Evolutionary conservation across 768 basidiomycete genomes (phyloP).

Genomic region (Crepidotus variabilis): DNA sequence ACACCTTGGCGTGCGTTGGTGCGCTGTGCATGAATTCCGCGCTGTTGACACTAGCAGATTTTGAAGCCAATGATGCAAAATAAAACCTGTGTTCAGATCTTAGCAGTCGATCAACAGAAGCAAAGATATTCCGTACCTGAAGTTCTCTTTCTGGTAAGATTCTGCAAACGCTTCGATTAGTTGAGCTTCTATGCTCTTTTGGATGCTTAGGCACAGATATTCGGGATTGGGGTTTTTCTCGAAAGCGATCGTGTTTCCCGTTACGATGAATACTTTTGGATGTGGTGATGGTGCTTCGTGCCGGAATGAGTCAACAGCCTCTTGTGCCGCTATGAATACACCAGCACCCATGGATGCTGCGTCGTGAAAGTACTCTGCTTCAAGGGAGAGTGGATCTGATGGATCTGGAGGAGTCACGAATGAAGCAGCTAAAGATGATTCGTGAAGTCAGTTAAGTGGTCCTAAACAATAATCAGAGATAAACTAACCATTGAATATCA

Average conservation of each 20-base stretch:
- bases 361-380: slow-evolving; percentile 9
- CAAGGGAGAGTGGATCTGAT: slow-evolving; percentile 15
- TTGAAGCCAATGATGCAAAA: slow-evolving; percentile 22
- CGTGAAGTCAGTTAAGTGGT: not conserved
- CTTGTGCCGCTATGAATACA: slow-evolving; percentile 17
- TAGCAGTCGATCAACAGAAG: too few relatives aligned
- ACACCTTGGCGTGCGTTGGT: slow-evolving; percentile 22
- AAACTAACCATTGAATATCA: slow-evolving; percentile 36
- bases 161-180: slow-evolving; percentile 9
- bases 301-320: slow-evolving; percentile 17
- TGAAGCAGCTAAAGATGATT: slow-evolving; percentile 5
- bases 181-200: slow-evolving; percentile 12
- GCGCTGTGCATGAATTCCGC: slow-evolving; percentile 20
- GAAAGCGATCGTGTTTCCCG: slow-evolving; percentile 18
- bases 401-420: slow-evolving; percentile 2
- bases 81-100: slow-evolving; percentile 23
- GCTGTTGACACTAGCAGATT: slow-evolving; percentile 12
- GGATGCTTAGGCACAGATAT: slow-evolving; percentile 9
- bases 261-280: slow-evolving; percentile 20
- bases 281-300: slow-evolving; percentile 3
- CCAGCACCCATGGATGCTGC: slow-evolving; percentile 3
- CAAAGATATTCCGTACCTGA: not conserved
- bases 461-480: slow-evolving; percentile 13
- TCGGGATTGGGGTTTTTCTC: not conserved
- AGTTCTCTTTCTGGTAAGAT: slow-evolving; percentile 13